phyloP scores from a whole-genome alignment of 495 filamentous ascomycete species.

The Aspergillus hancockii region DNA sequence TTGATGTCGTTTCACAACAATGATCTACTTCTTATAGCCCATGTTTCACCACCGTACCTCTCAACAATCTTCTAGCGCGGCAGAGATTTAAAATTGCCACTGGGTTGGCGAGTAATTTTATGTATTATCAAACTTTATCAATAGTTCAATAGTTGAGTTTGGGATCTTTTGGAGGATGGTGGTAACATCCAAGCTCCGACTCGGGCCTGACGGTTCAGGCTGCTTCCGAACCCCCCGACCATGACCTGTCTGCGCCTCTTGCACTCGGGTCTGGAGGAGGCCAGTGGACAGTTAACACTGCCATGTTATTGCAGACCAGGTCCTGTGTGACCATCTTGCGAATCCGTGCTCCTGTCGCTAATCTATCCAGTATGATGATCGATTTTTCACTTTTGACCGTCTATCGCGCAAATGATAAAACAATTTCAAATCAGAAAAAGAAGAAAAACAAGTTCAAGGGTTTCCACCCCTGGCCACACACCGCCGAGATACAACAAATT shows the following conservation, averaged over 20 bases:
- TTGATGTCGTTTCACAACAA: constrained; percentile 5
- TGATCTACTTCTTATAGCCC: neutral
- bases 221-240: neutral
- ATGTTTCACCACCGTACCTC: neutral
- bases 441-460: neutral
- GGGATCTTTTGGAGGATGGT: no score
- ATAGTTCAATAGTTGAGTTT: neutral
- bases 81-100: constrained; percentile 1
- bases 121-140: constrained; percentile 1
- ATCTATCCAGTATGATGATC: neutral
- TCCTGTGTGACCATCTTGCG: neutral
- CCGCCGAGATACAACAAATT: neutral
- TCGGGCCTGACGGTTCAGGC: neutral
- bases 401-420: constrained; percentile 9
- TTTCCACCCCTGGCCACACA: neutral
- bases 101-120: neutral
- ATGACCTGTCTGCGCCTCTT: neutral
- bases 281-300: neutral
- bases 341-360: neutral
- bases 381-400: constrained; percentile 8
- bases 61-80: constrained; percentile 4
- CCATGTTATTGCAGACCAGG: neutral
- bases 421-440: neutral
- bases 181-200: neutral
- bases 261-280: neutral